Percentiles rank a stretch among this genome's conserved stretches.
Evolutionary conservation across 2,329 filamentous ascomycete species (phyloP).

Genomic region (Fusarium continuum): DNA sequence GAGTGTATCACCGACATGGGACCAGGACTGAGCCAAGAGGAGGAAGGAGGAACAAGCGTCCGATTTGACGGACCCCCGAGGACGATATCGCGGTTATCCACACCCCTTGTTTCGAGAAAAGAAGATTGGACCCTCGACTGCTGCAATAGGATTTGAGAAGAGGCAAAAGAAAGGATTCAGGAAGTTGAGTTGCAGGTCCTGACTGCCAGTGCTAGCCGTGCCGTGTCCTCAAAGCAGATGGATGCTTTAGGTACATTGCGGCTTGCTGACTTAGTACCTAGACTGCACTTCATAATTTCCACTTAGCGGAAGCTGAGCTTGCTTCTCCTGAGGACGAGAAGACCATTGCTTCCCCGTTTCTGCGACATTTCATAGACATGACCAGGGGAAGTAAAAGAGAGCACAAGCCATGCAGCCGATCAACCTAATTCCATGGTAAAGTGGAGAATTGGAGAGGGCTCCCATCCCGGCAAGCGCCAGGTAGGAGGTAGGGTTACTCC

Average conservation of each 20-base stretch:
- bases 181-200: too few species aligned
- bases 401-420: slow-evolving; percentile 34
- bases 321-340: slow-evolving; percentile 4
- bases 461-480: slow-evolving; percentile 3
- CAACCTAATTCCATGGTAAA: slow-evolving; percentile 30
- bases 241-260: too few species aligned
- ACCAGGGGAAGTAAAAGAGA: slow-evolving; percentile 1
- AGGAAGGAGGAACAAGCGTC: slow-evolving; percentile 16
- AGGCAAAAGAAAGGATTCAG: slow-evolving; percentile 9
- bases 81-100: slow-evolving; percentile 23
- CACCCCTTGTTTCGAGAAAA: slow-evolving; percentile 32
- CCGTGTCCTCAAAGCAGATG: not conserved
- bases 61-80: slow-evolving; percentile 19
- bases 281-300: not conserved
- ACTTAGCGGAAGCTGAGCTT: not conserved
- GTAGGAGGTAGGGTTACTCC: slow-evolving; percentile 23
- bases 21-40: slow-evolving; percentile 14
- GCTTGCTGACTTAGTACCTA: not conserved
- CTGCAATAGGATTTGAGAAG: slow-evolving; percentile 13
- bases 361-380: slow-evolving; percentile 10
- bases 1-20: slow-evolving; percentile 16
- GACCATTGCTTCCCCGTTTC: slow-evolving; percentile 1
- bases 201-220: slow-evolving; percentile 4
- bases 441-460: slow-evolving; percentile 33
- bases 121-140: slow-evolving; percentile 10